These are phyloP conservation scores for Patellaria atrata DNA, from an alignment of 495 filamentous ascomycete species.

Conservation along the genomic window DNA sequence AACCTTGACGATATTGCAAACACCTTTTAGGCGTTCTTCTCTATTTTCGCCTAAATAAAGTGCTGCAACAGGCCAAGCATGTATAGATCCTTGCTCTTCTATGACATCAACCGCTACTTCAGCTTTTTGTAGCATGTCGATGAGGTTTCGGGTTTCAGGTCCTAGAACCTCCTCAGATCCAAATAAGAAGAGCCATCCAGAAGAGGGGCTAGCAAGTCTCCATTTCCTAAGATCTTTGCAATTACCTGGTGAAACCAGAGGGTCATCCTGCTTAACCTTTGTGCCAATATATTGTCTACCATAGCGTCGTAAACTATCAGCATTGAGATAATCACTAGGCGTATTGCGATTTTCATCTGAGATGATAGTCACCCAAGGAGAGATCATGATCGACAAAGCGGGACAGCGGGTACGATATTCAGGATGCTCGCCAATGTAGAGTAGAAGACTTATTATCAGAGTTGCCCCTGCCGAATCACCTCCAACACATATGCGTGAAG, in stretches of 20 bases:
- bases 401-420: constrained; percentile 32
- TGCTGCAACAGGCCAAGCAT: constrained; percentile 65
- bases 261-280: constrained; percentile 32
- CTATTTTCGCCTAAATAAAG: constrained; percentile 46
- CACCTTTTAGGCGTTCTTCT: constrained; percentile 41
- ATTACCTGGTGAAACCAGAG: constrained; percentile 49
- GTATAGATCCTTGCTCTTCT: constrained; percentile 47
- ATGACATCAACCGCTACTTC: constrained; percentile 32
- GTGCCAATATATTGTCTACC: constrained; percentile 47
- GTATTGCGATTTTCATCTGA: constrained; percentile 42
- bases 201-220: constrained; percentile 40
- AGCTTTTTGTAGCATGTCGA: constrained; percentile 34
- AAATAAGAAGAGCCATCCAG: constrained; percentile 48
- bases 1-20: constrained; percentile 39
- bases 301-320: constrained; percentile 41
- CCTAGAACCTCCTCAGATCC: constrained; percentile 61
- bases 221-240: constrained; percentile 51
- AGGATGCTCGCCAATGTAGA: constrained; percentile 36
- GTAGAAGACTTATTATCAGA: constrained; percentile 49
- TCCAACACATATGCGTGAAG: constrained; percentile 44
- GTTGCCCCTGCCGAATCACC: constrained; percentile 66
- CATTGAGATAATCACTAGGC: constrained; percentile 46
- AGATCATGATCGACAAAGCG: constrained; percentile 45
- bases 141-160: constrained; percentile 41
- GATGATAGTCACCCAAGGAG: constrained; percentile 42